Evolutionary conservation across 306 rosid species (phyloP).

Genomic region (Rosa multiflora): DNA sequence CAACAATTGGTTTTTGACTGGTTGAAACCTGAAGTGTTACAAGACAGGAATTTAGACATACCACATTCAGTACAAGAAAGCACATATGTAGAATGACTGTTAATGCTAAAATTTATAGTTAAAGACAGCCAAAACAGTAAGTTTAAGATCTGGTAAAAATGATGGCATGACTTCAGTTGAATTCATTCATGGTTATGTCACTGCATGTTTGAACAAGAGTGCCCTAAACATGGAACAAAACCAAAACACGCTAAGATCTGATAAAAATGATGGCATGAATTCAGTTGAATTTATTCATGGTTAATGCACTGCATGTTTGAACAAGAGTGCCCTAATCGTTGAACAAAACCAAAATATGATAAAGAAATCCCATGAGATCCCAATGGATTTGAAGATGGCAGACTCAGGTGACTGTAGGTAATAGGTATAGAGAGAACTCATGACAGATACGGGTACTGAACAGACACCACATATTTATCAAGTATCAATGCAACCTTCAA

Average conservation of each 20-base stretch:
- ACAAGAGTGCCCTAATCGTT: not conserved
- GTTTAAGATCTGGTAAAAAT: not conserved
- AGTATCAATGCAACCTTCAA: not conserved
- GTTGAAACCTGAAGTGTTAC: constrained; percentile 67
- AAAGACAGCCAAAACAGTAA: not conserved
- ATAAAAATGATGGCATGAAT: not conserved
- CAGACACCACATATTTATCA: not conserved
- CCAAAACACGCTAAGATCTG: not conserved
- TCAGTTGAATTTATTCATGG: not conserved
- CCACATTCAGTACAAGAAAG: constrained; percentile 3
- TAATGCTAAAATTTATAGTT: not conserved
- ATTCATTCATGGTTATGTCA: not conserved
- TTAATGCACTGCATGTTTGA: not conserved
- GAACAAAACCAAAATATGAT: not conserved
- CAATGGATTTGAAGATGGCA: not conserved
- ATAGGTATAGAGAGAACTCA: not conserved
- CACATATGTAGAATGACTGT: not conserved
- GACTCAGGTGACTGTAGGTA: not conserved
- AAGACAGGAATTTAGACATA: constrained; percentile 1
- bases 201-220: not conserved
- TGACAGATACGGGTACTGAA: not conserved
- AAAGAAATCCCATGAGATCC: not conserved
- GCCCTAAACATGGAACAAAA: not conserved
- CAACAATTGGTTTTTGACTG: constrained; percentile 80
- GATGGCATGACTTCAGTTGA: not conserved